Percentiles rank a stretch among this genome's conserved stretches.
Conservation (phyloP, 2,329 filamentous ascomycete species). For the Corniculantispora saksenae region DNA sequence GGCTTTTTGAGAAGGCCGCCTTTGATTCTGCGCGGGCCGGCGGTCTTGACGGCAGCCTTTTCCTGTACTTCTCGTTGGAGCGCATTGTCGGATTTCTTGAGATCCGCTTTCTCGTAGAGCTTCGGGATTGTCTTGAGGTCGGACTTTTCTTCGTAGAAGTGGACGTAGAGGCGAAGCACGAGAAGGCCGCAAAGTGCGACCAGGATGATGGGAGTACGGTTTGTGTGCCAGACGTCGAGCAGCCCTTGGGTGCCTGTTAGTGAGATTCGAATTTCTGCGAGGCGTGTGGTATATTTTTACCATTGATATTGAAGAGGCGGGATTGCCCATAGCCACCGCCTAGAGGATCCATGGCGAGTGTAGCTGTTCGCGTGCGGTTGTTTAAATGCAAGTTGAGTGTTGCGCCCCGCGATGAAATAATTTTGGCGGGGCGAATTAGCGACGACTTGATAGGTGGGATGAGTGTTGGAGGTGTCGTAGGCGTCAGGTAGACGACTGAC, state of each 20-base stretch:
- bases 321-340: constrained; percentile 4
- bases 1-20: constrained; percentile 40
- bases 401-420: constrained; percentile 26
- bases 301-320: constrained; percentile 14
- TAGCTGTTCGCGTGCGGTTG: constrained; percentile 17
- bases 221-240: constrained; percentile 48
- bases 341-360: constrained; percentile 21
- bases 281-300: constrained; percentile 13
- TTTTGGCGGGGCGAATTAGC: constrained; percentile 26
- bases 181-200: constrained; percentile 39
- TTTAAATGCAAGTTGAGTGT: constrained; percentile 11
- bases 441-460: constrained; percentile 18
- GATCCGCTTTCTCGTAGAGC: constrained; percentile 29
- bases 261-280: background rate
- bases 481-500: no score
- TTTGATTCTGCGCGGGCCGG: constrained; percentile 53
- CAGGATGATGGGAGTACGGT: constrained; percentile 48
- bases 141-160: constrained; percentile 36
- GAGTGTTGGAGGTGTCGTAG: background rate
- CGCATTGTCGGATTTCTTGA: constrained; percentile 4
- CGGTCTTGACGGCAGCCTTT: constrained; percentile 34
- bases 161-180: constrained; percentile 44
- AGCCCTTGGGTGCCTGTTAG: constrained; percentile 31
- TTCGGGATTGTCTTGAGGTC: constrained; percentile 41
- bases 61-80: constrained; percentile 18